Evolutionary conservation across 345 rosid genomes (phyloP).

Genomic region (Luvunga scandens): DNA sequence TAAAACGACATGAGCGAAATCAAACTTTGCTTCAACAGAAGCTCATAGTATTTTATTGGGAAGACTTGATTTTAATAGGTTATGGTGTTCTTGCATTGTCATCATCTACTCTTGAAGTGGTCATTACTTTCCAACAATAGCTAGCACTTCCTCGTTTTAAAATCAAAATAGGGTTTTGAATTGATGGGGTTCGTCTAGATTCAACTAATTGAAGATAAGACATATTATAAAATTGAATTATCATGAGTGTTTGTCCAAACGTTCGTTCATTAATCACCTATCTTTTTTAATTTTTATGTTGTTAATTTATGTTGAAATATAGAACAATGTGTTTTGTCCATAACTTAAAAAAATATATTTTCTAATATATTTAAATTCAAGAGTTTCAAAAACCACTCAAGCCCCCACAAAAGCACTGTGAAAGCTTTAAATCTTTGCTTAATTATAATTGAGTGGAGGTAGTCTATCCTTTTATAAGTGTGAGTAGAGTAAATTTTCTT

Average conservation of each 20-base stretch:
- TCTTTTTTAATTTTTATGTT: neutral
- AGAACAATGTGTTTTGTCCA: neutral
- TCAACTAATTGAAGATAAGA: conserved; percentile 1
- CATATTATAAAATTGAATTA: neutral
- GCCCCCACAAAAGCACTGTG: no score
- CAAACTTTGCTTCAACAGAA: conserved; percentile 8
- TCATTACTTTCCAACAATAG: neutral
- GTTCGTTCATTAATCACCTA: neutral
- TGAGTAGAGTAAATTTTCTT: no score
- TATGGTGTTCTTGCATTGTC: conserved; percentile 3
- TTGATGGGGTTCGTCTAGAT: conserved; percentile 8
- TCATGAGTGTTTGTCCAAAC: neutral
- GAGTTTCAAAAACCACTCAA: no score
- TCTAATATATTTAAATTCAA: no score
- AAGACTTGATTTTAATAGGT: conserved; percentile 17
- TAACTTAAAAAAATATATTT: neutral
- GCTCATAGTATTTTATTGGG: neutral
- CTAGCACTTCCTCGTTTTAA: neutral
- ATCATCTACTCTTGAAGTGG: conserved; percentile 16
- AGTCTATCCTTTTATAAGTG: no score
- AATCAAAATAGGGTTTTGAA: neutral
- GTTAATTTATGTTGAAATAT: neutral
- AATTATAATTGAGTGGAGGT: no score
- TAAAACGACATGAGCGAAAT: neutral
- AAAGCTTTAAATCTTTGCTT: no score